Percentiles rank a stretch among this genome's conserved stretches.
phyloP scores from a whole-genome alignment of 495 filamentous ascomycete genomes.

The Penicillium desertorum region DNA sequence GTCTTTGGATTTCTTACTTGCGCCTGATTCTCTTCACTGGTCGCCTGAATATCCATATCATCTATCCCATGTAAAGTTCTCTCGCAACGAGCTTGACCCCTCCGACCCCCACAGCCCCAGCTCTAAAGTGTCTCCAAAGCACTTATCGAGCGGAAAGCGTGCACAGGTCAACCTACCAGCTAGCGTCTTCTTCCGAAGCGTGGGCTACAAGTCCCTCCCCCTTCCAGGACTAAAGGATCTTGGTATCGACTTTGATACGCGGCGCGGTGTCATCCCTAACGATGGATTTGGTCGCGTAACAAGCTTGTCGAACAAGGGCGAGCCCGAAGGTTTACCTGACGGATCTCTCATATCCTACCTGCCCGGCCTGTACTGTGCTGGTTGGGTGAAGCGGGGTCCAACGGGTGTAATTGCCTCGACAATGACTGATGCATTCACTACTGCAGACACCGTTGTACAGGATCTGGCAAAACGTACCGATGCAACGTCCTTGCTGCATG shows the following conservation, averaged over 20 bases:
- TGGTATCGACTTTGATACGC: slow-evolving; percentile 73
- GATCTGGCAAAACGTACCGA: slow-evolving; percentile 58
- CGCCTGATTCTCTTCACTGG: slow-evolving; percentile 67
- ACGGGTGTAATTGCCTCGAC: slow-evolving; percentile 95
- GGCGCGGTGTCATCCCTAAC: slow-evolving; percentile 76
- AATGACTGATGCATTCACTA: slow-evolving; percentile 92
- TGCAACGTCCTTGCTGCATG: slow-evolving; percentile 48
- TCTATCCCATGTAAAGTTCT: slow-evolving; percentile 64
- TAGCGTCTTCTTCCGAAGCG: slow-evolving; percentile 78
- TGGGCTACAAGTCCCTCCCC: slow-evolving; percentile 83
- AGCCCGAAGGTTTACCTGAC: slow-evolving; percentile 31
- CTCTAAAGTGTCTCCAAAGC: slow-evolving; percentile 42
- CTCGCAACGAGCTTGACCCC: slow-evolving; percentile 55
- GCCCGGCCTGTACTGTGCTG: slow-evolving; percentile 87
- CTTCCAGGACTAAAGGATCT: slow-evolving; percentile 74
- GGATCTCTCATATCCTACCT: slow-evolving; percentile 50
- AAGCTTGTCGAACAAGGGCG: slow-evolving; percentile 25
- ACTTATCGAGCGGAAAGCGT: slow-evolving; percentile 34
- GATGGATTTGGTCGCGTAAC: slow-evolving; percentile 77
- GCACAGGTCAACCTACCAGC: slow-evolving; percentile 58
- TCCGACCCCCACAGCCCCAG: slow-evolving; percentile 47
- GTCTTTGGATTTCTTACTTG: slow-evolving; percentile 79
- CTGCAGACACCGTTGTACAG: slow-evolving; percentile 72
- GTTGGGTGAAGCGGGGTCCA: slow-evolving; percentile 95
- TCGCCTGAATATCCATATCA: slow-evolving; percentile 40